Base-by-base conservation (phyloP, 805 yeast genomes). In the Saccharomycopsis fodiens region DNA sequence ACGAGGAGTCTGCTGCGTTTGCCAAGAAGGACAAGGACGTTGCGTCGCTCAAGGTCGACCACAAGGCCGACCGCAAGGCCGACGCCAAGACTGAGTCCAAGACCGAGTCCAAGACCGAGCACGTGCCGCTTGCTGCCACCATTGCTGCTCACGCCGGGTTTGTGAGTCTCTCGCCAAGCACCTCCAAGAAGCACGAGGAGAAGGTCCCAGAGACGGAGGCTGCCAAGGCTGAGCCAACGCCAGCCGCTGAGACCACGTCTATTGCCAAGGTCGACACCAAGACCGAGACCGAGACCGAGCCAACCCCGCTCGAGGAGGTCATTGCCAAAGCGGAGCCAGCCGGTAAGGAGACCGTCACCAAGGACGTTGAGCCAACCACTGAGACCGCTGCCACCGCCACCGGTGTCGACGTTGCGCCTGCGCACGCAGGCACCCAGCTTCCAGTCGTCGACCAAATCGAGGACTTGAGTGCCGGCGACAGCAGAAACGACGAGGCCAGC, bases 1-100 rank as follows among this genome's bases (percentile, higher is more conserved):
- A 47, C 19, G 21, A 32, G 15, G 47, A 47, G 31, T 22, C 44
- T 6, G 29, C 29, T 6, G 39, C 21, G 22, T 44, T 30, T 17
- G 10, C 5, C 15, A 30, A 44, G 37, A 17, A 32, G 15, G 36
- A 32, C 17, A 15, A 15, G 17, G 20, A 32, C 8, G 20, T 15
- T 10, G 36, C 17, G 15, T 15, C 8, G 15, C 19, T 6, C 7
- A 10, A 15, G 13, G 35, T 30, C 23, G 8, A n/a, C 15, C 15
- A 31, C 30, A n/a, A 10, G 7, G 32, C 12, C 12, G 32, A 12
- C n/a, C 32, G 12, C 12, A 12, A 12, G 12, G 32, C 12, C 12
- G n/a, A 29, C 13, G 32, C 12, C 12, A n/a, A 29, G 32, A n/a
- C n/a, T 29, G 13, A n/a, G 10, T 29, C 31, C 12, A 15, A 13